phyloP scores from a whole-genome alignment of 352 stramenopile species.

The Sclerospora graminicola region DNA sequence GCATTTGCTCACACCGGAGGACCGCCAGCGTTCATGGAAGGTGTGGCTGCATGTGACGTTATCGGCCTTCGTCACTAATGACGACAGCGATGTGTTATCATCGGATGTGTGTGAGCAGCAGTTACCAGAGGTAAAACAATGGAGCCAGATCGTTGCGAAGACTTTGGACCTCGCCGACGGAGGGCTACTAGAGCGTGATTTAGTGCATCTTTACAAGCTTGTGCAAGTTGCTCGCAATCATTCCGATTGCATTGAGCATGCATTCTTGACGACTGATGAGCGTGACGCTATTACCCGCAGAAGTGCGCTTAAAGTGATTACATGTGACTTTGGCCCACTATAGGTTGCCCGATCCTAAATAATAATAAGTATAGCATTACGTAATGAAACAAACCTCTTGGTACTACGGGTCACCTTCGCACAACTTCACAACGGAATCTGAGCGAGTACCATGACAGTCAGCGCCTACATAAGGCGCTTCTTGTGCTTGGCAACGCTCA shows the following conservation, averaged over 20 bases:
- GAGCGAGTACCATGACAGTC: no score
- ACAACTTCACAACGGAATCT: not conserved
- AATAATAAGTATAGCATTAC: no score
- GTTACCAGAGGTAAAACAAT: constrained; percentile 22
- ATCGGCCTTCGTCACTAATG: constrained; percentile 19
- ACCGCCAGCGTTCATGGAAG: constrained; percentile 24
- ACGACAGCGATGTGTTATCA: constrained; percentile 11
- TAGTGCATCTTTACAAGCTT: constrained; percentile 47
- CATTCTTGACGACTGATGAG: constrained; percentile 30
- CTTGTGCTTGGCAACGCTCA: no score
- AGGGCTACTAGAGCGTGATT: constrained; percentile 16
- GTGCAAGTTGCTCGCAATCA: constrained; percentile 39
- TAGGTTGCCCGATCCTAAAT: no score
- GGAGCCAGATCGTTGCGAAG: constrained; percentile 30
- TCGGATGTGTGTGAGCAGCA: constrained; percentile 26
- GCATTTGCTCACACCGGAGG: constrained; percentile 16
- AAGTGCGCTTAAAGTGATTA: constrained; percentile 37
- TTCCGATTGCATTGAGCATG: constrained; percentile 7
- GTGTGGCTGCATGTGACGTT: constrained; percentile 27
- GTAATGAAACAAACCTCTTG: no score
- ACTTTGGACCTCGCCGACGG: constrained; percentile 30
- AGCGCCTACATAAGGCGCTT: no score
- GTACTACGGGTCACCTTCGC: constrained; percentile 7
- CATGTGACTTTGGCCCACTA: constrained; percentile 17
- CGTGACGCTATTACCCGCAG: constrained; percentile 33